Evolutionary conservation across 352 stramenopile genomes (phyloP).

Genomic region (Phytophthora tentaculata): DNA sequence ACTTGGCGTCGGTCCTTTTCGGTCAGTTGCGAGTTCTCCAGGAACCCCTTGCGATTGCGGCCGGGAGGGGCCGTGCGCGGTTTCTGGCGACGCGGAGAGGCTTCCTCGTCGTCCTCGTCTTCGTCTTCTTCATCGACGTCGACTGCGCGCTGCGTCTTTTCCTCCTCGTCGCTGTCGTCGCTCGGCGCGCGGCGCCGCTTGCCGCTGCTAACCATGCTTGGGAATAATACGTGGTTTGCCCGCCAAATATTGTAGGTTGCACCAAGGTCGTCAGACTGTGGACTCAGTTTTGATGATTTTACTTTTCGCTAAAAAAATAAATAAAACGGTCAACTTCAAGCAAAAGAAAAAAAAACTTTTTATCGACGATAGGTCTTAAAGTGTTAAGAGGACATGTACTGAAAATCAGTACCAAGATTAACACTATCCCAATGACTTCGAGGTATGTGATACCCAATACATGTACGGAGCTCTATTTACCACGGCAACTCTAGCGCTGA

Average conservation of each 20-base stretch:
- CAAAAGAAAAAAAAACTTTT: too few species aligned
- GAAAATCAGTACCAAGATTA: too few species aligned
- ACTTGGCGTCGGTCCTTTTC: constrained; percentile 77
- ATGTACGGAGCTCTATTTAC: too few species aligned
- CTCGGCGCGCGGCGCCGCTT: constrained; percentile 19
- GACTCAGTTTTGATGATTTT: too few species aligned
- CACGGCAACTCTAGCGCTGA: too few species aligned
- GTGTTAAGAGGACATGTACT: too few species aligned
- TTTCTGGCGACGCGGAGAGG: constrained; percentile 1
- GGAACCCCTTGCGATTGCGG: constrained; percentile 47
- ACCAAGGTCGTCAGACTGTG: not conserved
- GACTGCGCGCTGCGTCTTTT: constrained; percentile 17
- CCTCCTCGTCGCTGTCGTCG: constrained; percentile 32
- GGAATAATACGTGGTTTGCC: constrained; percentile 2
- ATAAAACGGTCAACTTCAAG: too few species aligned
- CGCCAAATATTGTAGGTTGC: constrained; percentile 4
- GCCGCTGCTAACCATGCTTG: constrained; percentile 16
- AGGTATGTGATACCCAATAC: too few species aligned
- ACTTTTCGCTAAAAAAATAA: too few species aligned
- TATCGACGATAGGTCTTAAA: too few species aligned
- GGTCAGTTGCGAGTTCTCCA: constrained; percentile 73
- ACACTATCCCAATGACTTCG: too few species aligned
- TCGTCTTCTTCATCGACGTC: constrained; percentile 11
- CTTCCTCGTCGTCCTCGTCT: not conserved
- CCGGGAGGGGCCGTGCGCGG: constrained; percentile 12